A percentile compares a stretch with the other conserved stretches of the same genome.
These are phyloP conservation scores for Boehmeria nivea DNA, from an alignment of 306 rosid genomes.

Conservation along the genomic window DNA sequence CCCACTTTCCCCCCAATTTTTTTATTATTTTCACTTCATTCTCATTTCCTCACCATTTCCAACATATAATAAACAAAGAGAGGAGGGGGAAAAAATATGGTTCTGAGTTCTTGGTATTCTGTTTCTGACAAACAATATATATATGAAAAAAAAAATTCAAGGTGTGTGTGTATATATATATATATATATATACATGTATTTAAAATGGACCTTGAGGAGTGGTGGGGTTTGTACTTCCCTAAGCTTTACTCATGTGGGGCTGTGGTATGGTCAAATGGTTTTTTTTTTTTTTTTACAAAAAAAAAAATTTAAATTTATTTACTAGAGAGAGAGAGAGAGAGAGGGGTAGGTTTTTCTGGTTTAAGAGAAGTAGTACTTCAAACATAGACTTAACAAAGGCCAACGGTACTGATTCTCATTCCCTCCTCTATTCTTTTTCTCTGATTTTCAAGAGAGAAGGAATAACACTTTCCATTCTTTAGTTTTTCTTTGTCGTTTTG, in stretches of 20 bases:
- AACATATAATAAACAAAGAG: slow-evolving; percentile 40
- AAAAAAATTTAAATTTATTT: too few species aligned
- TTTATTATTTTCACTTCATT: background rate
- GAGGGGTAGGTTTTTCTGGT: too few species aligned
- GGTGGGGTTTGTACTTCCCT: slow-evolving; percentile 12
- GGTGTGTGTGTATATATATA: slow-evolving; percentile 6
- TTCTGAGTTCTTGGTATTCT: slow-evolving; percentile 4
- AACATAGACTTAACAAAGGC: slow-evolving; percentile 5
- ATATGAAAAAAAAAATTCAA: too few species aligned
- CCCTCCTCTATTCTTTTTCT: slow-evolving; percentile 1
- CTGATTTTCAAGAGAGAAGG: slow-evolving; percentile 5
- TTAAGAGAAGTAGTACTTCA: background rate
- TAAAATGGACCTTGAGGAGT: slow-evolving; percentile 9
- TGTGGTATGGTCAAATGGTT: slow-evolving; percentile 14
- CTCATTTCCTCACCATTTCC: slow-evolving; percentile 50
- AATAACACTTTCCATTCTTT: slow-evolving; percentile 6
- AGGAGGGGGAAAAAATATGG: background rate
- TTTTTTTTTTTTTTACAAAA: background rate
- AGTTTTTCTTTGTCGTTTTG: slow-evolving; percentile 5
- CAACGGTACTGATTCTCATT: slow-evolving; percentile 13
- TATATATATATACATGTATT: slow-evolving; percentile 1
- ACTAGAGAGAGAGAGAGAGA: too few species aligned
- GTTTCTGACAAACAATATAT: background rate
- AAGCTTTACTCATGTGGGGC: slow-evolving; percentile 3
- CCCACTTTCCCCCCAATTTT: slow-evolving; percentile 5